Evolutionary conservation across 116 monocot species (phyloP), one percentile per base, ranked within the genome.

Genomic region (Posidonia oceanica): DNA sequence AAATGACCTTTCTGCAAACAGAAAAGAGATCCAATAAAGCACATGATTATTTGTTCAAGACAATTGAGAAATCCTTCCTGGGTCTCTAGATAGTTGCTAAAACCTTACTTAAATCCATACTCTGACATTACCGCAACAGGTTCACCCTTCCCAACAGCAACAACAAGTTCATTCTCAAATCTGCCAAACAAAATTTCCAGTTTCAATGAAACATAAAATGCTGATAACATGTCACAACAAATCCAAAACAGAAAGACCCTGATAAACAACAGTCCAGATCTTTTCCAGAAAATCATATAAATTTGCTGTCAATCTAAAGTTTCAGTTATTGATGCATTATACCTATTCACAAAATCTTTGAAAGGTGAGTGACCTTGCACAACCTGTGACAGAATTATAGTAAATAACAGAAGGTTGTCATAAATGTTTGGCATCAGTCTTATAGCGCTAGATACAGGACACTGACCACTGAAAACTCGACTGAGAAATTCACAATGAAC

Each of bases 71-170:
- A 23, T 14, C 3, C 5, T 16, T 64, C 64, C 65, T 8, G 18
- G 44, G 42, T 68, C 52, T 51, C 67, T 18, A 52, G 69, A 18
- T 11, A 41, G 18, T 44, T 17, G 55, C 29, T 12, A 48, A 48
- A 39, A 1, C 39, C 83, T 82, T 82, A 96, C 96, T 85, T 96
- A 81, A 89, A 96, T n/a, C 96, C 96, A 80, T 91, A 96, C 64
- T 91, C 84, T 59, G 77, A 75, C 96, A 96, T 96, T 74, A 96
- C 96, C 56, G 75, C 67, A 78, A 83, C 83, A 76, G 96, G 96
- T 76, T 89, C 89, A 29, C 92, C 91, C 87, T 91, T 97, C 36
- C 97, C 91, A 75, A 91, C 80, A 64, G 92, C 87, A 71, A 97
- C 75, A 76, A 91, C 73, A 55, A 84, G 82, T 29, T 91, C 85